Percentiles rank a stretch among this genome's conserved stretches.
Evolutionary conservation across 192 early-diverging fungal genomes (phyloP).

Genomic region (Entomortierella lignicola): DNA sequence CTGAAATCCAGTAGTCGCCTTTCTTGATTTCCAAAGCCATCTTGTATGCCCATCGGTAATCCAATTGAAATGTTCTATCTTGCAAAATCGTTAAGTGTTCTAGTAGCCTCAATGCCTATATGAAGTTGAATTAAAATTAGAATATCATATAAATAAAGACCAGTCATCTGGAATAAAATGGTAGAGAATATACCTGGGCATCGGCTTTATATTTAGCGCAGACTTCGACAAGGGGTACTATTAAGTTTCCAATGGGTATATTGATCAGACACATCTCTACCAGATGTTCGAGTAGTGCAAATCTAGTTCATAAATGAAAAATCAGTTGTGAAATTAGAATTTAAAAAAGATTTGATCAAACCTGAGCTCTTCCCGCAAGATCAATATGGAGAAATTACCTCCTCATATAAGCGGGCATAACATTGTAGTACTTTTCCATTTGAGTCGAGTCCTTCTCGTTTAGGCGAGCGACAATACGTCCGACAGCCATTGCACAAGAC

Average conservation of each 20-base stretch:
- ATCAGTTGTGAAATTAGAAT: neutral
- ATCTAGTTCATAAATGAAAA: slow-evolving; percentile 9
- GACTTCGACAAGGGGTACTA: slow-evolving; percentile 19
- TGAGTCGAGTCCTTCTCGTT: neutral
- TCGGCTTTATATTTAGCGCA: slow-evolving; percentile 32
- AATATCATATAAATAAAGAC: too few species aligned
- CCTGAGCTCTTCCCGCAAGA: too few species aligned
- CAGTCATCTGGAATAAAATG: too few species aligned
- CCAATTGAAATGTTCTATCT: slow-evolving; percentile 23
- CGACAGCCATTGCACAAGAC: slow-evolving; percentile 21
- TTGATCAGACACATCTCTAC: slow-evolving; percentile 16
- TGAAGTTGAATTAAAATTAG: too few species aligned
- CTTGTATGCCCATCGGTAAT: slow-evolving; percentile 34
- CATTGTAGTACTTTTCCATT: slow-evolving; percentile 28
- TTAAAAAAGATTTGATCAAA: neutral
- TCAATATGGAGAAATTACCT: slow-evolving; percentile 6
- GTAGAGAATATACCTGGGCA: slow-evolving; percentile 2
- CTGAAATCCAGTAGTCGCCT: slow-evolving; percentile 17
- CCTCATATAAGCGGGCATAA: slow-evolving; percentile 34
- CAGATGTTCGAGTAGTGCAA: slow-evolving; percentile 38
- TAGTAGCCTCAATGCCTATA: slow-evolving; percentile 22
- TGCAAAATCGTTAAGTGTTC: slow-evolving; percentile 13
- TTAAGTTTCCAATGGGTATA: slow-evolving; percentile 24
- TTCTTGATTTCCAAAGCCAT: slow-evolving; percentile 10
- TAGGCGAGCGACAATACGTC: slow-evolving; percentile 15